Conservation (phyloP, 1,139 yeast genomes). For the Kodamaea plutei region DNA sequence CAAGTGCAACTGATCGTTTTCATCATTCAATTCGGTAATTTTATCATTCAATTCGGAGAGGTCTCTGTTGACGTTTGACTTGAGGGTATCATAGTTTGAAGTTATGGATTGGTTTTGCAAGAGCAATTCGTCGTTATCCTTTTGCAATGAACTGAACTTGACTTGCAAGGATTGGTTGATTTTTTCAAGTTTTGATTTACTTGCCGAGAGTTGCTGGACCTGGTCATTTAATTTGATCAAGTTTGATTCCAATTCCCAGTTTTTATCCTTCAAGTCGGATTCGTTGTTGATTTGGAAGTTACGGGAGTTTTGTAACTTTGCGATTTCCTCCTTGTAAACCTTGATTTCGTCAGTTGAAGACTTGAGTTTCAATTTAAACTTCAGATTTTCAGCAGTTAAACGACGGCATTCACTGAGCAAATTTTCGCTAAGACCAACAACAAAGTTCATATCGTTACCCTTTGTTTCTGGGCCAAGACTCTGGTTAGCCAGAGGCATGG, state of each 20-base stretch:
- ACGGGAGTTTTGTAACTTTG: constrained; percentile 28
- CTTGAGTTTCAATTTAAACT: constrained; percentile 41
- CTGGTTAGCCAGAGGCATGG: constrained; percentile 20
- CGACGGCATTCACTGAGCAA: constrained; percentile 75
- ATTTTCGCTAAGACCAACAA: constrained; percentile 79
- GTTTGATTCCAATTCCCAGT: constrained; percentile 73
- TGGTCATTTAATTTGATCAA: constrained; percentile 50
- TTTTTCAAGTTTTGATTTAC: constrained; percentile 30
- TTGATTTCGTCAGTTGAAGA: constrained; percentile 40
- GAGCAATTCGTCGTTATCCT: constrained; percentile 48
- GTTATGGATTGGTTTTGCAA: constrained; percentile 38
- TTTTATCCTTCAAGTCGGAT: constrained; percentile 58
- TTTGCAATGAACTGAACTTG: constrained; percentile 28
- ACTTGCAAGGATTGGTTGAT: constrained; percentile 31
- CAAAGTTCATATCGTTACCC: constrained; percentile 71
- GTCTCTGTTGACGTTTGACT: constrained; percentile 34
- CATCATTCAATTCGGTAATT: constrained; percentile 58
- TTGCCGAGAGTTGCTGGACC: constrained; percentile 21
- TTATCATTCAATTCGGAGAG: constrained; percentile 44
- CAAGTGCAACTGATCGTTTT: constrained; percentile 52
- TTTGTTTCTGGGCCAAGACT: constrained; percentile 43
- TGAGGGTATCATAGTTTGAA: constrained; percentile 32
- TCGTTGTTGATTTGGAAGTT: constrained; percentile 33
- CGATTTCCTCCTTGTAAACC: constrained; percentile 34
- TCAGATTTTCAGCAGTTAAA: constrained; percentile 65